phyloP scores from a whole-genome alignment of 148 eudicot species.

The Vaccinium vitisidaea region DNA sequence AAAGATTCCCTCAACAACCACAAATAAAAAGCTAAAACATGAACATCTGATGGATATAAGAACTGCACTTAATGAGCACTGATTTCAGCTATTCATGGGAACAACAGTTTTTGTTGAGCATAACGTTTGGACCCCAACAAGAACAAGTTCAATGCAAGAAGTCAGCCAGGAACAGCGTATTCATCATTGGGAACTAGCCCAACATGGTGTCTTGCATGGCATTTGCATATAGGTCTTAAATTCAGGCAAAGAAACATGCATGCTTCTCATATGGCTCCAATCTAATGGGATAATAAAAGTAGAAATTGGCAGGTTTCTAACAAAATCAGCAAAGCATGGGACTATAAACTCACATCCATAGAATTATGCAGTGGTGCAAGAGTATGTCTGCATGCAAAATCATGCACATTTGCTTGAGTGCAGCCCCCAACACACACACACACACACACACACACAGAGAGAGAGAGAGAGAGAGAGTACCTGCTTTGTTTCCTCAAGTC shows the following conservation, averaged over 20 bases:
- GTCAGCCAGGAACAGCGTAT: not conserved
- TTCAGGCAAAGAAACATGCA: not conserved
- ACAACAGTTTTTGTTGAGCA: not conserved
- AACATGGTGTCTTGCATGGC: not conserved
- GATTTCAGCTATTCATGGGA: not conserved
- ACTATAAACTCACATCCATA: not conserved
- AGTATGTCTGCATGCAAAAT: not conserved
- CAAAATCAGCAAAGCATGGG: not conserved
- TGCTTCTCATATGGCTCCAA: not conserved
- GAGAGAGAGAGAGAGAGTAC: conserved; percentile 19
- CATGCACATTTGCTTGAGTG: not conserved
- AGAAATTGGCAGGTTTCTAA: conserved; percentile 4
- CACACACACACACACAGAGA: not conserved
- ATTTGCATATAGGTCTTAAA: not conserved
- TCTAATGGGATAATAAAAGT: not conserved
- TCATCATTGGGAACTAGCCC: not conserved
- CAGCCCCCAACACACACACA: not conserved
- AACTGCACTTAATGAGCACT: not conserved
- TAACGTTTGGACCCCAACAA: not conserved
- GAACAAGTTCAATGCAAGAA: not conserved
- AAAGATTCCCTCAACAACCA: not conserved
- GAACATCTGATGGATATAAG: not conserved
- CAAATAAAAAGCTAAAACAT: not conserved
- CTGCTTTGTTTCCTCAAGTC: conserved; percentile 80
- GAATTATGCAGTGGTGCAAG: not conserved